A percentile compares a stretch with the other conserved stretches of the same genome.
These are phyloP conservation scores for Pestalotiopsis sp. DNA, from an alignment of 2,329 filamentous ascomycete species.

Conservation along the genomic window DNA sequence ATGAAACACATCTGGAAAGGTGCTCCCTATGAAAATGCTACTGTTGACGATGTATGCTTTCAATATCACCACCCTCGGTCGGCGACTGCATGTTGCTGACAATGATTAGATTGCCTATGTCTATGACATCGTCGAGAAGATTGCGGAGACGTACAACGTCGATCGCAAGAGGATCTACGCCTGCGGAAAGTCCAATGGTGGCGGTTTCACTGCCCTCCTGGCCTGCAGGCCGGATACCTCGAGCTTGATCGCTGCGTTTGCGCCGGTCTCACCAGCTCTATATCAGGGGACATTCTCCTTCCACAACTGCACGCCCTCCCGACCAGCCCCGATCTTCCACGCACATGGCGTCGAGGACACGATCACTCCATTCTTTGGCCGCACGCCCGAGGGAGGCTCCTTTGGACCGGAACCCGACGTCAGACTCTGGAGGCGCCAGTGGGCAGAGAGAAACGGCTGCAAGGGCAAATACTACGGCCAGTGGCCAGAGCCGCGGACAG, in stretches of 20 bases:
- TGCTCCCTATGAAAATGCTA: slow-evolving; percentile 26
- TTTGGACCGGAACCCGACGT: slow-evolving; percentile 21
- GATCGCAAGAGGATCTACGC: slow-evolving; percentile 21
- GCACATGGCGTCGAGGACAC: slow-evolving; percentile 20
- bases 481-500: slow-evolving; percentile 16
- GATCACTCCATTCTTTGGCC: slow-evolving; percentile 19
- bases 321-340: slow-evolving; percentile 20
- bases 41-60: slow-evolving; percentile 23
- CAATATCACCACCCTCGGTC: not conserved
- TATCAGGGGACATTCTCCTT: slow-evolving; percentile 21
- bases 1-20: slow-evolving; percentile 28
- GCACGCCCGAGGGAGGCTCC: slow-evolving; percentile 16
- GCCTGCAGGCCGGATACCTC: slow-evolving; percentile 22
- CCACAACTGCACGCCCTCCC: slow-evolving; percentile 18
- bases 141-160: slow-evolving; percentile 23
- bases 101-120: slow-evolving; percentile 23
- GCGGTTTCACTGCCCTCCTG: slow-evolving; percentile 21
- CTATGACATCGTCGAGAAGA: slow-evolving; percentile 23
- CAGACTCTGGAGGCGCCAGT: slow-evolving; percentile 20
- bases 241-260: slow-evolving; percentile 19
- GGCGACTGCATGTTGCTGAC: not conserved
- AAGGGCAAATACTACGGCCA: slow-evolving; percentile 16
- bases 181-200: slow-evolving; percentile 24
- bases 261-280: slow-evolving; percentile 21
- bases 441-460: slow-evolving; percentile 21